Evolutionary conservation across 805 yeast species (phyloP).

Genomic region (Wickerhamomyces strasburgensis): DNA sequence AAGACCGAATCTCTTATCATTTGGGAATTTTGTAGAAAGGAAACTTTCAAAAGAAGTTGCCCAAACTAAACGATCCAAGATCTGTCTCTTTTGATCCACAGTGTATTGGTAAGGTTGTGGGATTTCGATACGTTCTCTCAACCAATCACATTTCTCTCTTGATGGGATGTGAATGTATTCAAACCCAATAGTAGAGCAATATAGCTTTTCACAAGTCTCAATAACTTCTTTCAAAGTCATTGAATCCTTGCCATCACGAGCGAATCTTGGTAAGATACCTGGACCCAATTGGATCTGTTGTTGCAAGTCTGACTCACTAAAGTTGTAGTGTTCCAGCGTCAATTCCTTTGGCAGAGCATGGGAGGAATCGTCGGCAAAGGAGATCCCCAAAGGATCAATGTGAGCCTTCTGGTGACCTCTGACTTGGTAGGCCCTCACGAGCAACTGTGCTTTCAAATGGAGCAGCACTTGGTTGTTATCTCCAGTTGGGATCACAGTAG

Average conservation of each 20-base stretch:
- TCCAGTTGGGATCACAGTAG: constrained; percentile 51
- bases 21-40: constrained; percentile 93
- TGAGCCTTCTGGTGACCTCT: constrained; percentile 96
- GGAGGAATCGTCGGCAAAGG: constrained; percentile 64
- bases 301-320: constrained; percentile 79
- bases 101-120: constrained; percentile 81
- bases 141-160: constrained; percentile 95
- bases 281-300: constrained; percentile 90
- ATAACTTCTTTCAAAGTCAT: constrained; percentile 78
- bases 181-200: constrained; percentile 85
- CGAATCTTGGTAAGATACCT: constrained; percentile 92
- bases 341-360: constrained; percentile 72
- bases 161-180: constrained; percentile 97
- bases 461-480: constrained; percentile 58
- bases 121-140: constrained; percentile 92
- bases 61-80: constrained; percentile 95
- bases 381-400: constrained; percentile 91
- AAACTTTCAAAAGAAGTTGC: constrained; percentile 90
- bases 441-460: constrained; percentile 91
- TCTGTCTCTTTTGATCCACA: constrained; percentile 90
- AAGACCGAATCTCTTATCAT: constrained; percentile 96
- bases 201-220: constrained; percentile 70
- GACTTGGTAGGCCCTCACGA: constrained; percentile 98
- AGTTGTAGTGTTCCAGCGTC: constrained; percentile 88
- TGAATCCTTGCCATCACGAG: constrained; percentile 50